A percentile compares a stretch with the other conserved stretches of the same genome.
Evolutionary conservation across 805 yeast genomes (phyloP).

Genomic region (Dipodascus albidus): DNA sequence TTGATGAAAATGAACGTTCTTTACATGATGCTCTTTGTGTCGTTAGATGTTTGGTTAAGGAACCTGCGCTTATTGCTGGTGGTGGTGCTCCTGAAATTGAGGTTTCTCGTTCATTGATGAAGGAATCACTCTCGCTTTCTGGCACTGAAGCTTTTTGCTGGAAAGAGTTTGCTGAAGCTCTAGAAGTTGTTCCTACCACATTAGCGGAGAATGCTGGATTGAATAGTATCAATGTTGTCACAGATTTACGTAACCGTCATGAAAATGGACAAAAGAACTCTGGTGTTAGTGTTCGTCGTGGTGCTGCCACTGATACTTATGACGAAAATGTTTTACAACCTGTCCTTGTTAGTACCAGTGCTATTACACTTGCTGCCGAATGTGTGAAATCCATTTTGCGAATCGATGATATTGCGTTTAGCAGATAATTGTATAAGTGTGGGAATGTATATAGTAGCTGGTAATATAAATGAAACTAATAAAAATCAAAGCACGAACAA

Average conservation of each 20-base stretch:
- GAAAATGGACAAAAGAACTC: slow-evolving; percentile 84
- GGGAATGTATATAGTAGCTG: not conserved
- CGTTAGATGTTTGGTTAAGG: slow-evolving; percentile 74
- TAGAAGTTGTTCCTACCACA: slow-evolving; percentile 88
- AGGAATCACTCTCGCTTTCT: slow-evolving; percentile 58
- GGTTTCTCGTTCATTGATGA: slow-evolving; percentile 60
- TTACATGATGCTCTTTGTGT: slow-evolving; percentile 97
- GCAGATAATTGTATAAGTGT: slow-evolving; percentile 38
- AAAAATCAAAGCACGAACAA: slow-evolving; percentile 18
- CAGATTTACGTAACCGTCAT: slow-evolving; percentile 84
- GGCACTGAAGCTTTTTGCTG: slow-evolving; percentile 89
- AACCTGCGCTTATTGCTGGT: slow-evolving; percentile 87
- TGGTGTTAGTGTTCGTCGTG: slow-evolving; percentile 91
- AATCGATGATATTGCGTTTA: slow-evolving; percentile 93
- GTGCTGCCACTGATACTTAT: slow-evolving; percentile 82
- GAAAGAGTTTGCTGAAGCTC: slow-evolving; percentile 83
- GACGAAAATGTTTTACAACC: slow-evolving; percentile 96
- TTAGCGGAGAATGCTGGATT: slow-evolving; percentile 93
- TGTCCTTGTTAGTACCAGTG: slow-evolving; percentile 86
- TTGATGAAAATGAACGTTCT: slow-evolving; percentile 96
- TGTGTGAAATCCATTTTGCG: slow-evolving; percentile 91
- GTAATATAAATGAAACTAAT: slow-evolving; percentile 5
- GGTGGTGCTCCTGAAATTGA: slow-evolving; percentile 98
- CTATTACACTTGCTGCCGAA: slow-evolving; percentile 89
- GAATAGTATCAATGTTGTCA: slow-evolving; percentile 81